These are phyloP conservation scores for Corchorus olitorius DNA, from an alignment of 345 rosid genomes.

Conservation along the genomic window DNA sequence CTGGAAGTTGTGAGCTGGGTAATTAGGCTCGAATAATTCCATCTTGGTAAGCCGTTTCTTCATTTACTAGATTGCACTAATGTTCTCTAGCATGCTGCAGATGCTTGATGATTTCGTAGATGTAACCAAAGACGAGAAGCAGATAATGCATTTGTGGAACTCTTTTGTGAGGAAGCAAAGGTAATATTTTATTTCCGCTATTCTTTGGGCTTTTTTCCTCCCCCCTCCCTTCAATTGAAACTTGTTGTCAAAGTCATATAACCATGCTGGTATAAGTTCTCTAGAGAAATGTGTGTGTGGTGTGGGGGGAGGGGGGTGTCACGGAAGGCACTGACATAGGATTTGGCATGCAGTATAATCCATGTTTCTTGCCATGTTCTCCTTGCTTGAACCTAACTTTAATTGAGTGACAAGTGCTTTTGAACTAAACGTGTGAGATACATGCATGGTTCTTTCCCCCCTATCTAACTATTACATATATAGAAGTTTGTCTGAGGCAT, in stretches of 20 bases:
- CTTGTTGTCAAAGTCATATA: background rate
- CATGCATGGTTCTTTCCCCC: background rate
- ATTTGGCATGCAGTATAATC: no score
- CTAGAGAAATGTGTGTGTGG: background rate
- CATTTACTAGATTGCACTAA: conserved; percentile 6
- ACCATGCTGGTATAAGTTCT: background rate
- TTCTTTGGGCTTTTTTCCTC: background rate
- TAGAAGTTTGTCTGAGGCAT: no score
- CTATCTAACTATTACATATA: background rate
- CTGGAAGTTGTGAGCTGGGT: no score
- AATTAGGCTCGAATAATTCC: no score
- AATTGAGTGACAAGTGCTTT: background rate
- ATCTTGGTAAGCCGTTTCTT: background rate
- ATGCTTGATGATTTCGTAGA: conserved; percentile 99
- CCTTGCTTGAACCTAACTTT: no score
- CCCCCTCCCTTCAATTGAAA: background rate
- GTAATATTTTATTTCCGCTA: conserved; percentile 36
- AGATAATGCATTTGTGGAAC: conserved; percentile 98
- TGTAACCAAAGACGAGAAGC: conserved; percentile 95
- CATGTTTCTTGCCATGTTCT: no score
- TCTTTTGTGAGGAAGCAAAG: conserved; percentile 96
- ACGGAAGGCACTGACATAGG: background rate
- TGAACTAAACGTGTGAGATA: background rate
- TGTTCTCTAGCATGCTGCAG: conserved; percentile 44
- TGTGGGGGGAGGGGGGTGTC: background rate